Base-by-base conservation (phyloP, 2,329 filamentous ascomycete species). In the Sporothrix mexicana region DNA sequence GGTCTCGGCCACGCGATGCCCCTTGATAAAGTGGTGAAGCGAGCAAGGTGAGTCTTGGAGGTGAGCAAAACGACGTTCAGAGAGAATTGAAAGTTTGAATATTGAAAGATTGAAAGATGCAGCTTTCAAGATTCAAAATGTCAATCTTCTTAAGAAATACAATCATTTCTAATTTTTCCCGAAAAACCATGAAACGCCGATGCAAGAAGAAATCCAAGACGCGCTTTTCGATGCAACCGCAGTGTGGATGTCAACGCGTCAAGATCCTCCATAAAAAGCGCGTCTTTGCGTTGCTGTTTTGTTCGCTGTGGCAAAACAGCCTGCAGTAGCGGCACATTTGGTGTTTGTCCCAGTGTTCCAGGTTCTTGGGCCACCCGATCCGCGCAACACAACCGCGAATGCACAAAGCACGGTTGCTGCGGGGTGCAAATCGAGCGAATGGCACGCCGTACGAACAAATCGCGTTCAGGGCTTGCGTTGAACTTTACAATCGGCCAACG, bases 341-440 rank as follows among this genome's bases (percentile, higher is more conserved):
- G 30, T 36, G 30, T 4, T 7, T 36, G 45, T 25, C 15, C 43
- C 30, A 36, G 30, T 25, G 51, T 55, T 23, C 62, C 68, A 57
- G 53, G 51, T 36, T 59, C 66, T 57, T 70, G 68, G 67, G 41
- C 68, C 68, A n/a, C 51, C 41, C 67, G 67, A 69, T 69, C 25
- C 66, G 25, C 66, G 4, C 45, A 51, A 23, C 25, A 68, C 66
- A 41, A 41, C 30, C 25, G 30, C 25, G 66, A 4, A 69, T 15
- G 55, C 66, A 49, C 49, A 23, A 55, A 30, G 66, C 64, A 69
- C 66, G 47, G 49, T 53, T 66, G 12, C 41, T 7, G 17, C 61
- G 20, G 61, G 41, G 30, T 36, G 5, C 30, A 7, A 36, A 36
- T 36, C 30, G 30, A 36, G 30, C 30, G 30, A 36, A 36, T 36